Conservation (phyloP, 2,329 filamentous ascomycete species). For the Claviceps capensis region DNA sequence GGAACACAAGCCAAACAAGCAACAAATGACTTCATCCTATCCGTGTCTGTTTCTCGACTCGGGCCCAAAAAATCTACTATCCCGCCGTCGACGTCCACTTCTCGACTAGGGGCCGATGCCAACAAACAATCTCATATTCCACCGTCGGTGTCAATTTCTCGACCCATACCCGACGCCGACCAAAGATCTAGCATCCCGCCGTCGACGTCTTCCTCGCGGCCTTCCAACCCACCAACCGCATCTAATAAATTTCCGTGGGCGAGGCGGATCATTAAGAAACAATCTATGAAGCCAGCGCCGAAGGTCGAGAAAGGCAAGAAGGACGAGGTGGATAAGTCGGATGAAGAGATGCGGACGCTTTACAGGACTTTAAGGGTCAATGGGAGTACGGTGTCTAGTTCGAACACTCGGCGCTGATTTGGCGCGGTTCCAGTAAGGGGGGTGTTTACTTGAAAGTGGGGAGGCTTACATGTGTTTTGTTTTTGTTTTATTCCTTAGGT, state of each 20-base stretch:
- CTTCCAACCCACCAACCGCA: constrained; percentile 6
- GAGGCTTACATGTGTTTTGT: no score
- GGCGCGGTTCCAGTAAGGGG: no score
- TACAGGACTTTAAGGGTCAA: no score
- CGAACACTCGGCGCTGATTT: no score
- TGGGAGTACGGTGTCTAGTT: no score
- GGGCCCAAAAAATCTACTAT: constrained; percentile 9
- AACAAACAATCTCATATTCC: constrained; percentile 9
- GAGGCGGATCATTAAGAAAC: constrained; percentile 5
- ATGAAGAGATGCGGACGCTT: no score
- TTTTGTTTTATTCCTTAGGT: no score
- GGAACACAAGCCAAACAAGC: neutral
- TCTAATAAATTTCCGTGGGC: constrained; percentile 14
- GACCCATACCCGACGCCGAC: constrained; percentile 7
- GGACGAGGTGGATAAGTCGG: no score
- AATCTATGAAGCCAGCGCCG: neutral
- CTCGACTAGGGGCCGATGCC: constrained; percentile 6
- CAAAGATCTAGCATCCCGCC: constrained; percentile 7
- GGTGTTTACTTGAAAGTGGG: no score
- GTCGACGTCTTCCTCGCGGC: constrained; percentile 7
- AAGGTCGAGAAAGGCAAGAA: no score
- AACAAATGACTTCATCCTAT: no score
- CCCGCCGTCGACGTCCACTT: neutral
- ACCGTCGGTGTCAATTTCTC: neutral
- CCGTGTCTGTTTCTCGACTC: constrained; percentile 9